Evolutionary conservation across 1,139 yeast species (phyloP), one percentile per base, ranked within the genome.

Genomic region (Eremothecium gossypii): DNA sequence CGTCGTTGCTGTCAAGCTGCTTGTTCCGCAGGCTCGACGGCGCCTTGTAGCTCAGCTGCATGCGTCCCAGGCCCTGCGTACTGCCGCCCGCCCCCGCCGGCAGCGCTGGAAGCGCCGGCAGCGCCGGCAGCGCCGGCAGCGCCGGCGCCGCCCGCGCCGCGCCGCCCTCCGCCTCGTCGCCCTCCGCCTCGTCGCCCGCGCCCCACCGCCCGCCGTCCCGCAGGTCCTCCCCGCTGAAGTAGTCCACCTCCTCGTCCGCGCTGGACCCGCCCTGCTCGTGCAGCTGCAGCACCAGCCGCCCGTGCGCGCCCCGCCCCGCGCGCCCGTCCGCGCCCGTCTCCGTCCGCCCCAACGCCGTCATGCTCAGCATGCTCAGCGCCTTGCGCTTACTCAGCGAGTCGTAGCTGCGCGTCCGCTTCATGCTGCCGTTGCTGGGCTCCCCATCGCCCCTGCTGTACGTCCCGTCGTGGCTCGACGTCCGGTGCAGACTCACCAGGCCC

Each of bases 111-210:
- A 27, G 41, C 10, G 42, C 40, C 4, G 47, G 36, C 14, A 27
- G 40, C 1, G 45, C 38, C 4, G 44, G 38, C 31, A 45, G 33
- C 35, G 28, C 13, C 23, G 44, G 30, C 13, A 38, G 31, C 31
- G 13, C 5, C 23, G 31, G 13, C 31, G 11, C 31, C 35, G 17
- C 17, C 35, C 5, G 8, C 11, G n/a, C 12, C 26, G 10, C 5
- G 2, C 30, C 36, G 31, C 66, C 70, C 41, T 64, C 63, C 13
- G 64, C 60, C 12, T 58, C 63, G 6, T 63, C 70, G 20, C 64
- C 68, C 30, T 60, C 67, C 9, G 61, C 64, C 4, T 59, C 67
- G 6, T 53, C 61, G 6, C 55, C 63, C 28, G 53, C 60, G 10
- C 60, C 57, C 2, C 57, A 58, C 14, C 51, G 50, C 12, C 49